phyloP scores from a whole-genome alignment of 2,329 filamentous ascomycete species.

The Penicillium crustosum region DNA sequence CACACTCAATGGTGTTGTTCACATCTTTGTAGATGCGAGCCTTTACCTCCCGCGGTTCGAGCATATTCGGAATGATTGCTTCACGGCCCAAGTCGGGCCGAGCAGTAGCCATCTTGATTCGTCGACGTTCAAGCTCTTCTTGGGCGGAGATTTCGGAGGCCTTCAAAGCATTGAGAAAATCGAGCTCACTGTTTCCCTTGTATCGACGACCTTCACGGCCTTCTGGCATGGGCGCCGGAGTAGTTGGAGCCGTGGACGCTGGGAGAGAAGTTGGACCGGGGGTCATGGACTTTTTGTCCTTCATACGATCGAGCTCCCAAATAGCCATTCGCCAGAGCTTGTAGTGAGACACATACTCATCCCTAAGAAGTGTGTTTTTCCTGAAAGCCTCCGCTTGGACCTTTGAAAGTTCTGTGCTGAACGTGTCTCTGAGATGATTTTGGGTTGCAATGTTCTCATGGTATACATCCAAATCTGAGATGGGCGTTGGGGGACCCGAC shows the following conservation, averaged over 20 bases:
- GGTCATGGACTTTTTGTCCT: constrained; percentile 39
- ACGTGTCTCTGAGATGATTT: constrained; percentile 40
- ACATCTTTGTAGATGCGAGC: constrained; percentile 48
- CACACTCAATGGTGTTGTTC: constrained; percentile 44
- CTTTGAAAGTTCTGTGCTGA: constrained; percentile 41
- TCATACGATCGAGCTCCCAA: constrained; percentile 44
- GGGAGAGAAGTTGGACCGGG: constrained; percentile 39
- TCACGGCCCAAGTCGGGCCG: constrained; percentile 47
- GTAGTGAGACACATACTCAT: constrained; percentile 45
- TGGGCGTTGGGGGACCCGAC: constrained; percentile 43
- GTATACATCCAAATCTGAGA: constrained; percentile 47
- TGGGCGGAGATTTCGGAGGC: constrained; percentile 50
- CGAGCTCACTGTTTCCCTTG: constrained; percentile 51
- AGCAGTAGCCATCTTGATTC: constrained; percentile 45
- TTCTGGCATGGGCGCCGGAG: constrained; percentile 36
- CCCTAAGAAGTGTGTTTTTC: constrained; percentile 42
- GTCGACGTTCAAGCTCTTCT: constrained; percentile 48
- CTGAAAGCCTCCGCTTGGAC: constrained; percentile 39
- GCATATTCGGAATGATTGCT: constrained; percentile 51
- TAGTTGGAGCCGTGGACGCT: constrained; percentile 32
- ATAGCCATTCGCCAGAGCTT: constrained; percentile 48
- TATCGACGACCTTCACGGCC: constrained; percentile 43
- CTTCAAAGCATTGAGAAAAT: constrained; percentile 50
- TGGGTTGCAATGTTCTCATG: constrained; percentile 44
- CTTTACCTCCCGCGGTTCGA: constrained; percentile 42